Conservation (phyloP, 345 rosid genomes). For the Aquilaria sinensis region DNA sequence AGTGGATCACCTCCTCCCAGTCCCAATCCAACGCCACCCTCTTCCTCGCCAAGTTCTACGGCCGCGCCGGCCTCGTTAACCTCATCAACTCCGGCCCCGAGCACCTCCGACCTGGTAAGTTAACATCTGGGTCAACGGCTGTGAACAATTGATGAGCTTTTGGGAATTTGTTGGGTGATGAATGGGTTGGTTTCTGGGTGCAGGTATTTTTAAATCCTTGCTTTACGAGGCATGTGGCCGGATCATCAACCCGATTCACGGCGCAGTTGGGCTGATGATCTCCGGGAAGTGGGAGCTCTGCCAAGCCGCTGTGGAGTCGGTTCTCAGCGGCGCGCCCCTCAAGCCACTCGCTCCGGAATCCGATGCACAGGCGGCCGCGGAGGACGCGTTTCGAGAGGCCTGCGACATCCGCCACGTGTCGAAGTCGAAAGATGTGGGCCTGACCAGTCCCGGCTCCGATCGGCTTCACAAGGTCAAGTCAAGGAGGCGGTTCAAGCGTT, state of each 20-base stretch:
- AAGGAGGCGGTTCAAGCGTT: slow-evolving; percentile 21
- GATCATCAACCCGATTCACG: slow-evolving; percentile 46
- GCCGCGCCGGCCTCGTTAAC: slow-evolving; percentile 84
- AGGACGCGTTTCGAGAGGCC: slow-evolving; percentile 1
- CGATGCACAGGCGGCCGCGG: slow-evolving; percentile 4
- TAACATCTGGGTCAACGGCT: background rate
- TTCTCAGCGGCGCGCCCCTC: slow-evolving; percentile 35
- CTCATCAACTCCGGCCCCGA: slow-evolving; percentile 72
- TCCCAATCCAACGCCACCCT: slow-evolving; percentile 81
- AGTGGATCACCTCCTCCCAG: slow-evolving; percentile 59
- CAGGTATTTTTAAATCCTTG: slow-evolving; percentile 56
- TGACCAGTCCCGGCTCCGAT: background rate
- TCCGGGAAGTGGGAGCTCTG: slow-evolving; percentile 61
- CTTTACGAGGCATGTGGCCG: slow-evolving; percentile 60
- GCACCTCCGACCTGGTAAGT: slow-evolving; percentile 64
- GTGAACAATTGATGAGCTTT: background rate
- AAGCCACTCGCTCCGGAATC: slow-evolving; percentile 6
- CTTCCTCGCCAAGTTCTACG: slow-evolving; percentile 88
- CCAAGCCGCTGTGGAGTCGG: slow-evolving; percentile 53
- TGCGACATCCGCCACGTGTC: slow-evolving; percentile 35
- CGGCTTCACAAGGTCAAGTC: slow-evolving; percentile 21
- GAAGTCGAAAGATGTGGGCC: slow-evolving; percentile 16
- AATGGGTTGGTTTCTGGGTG: background rate
- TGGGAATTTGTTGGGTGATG: background rate
- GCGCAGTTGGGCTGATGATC: slow-evolving; percentile 44